Evolutionary conservation across 345 rosid genomes (phyloP).

Genomic region (Alliaria petiolata): DNA sequence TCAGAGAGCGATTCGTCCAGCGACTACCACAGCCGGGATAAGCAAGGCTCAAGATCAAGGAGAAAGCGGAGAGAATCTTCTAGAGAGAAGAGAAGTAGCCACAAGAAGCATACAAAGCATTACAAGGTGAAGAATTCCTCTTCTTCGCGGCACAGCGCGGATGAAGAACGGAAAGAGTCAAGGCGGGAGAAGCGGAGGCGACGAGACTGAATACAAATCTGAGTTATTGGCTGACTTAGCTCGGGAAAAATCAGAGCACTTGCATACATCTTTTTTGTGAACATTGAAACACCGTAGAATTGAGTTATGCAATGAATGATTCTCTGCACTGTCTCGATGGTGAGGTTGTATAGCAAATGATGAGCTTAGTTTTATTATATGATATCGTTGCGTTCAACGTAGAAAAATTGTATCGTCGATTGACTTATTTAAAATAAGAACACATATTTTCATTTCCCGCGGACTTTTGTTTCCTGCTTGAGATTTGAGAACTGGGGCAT

Average conservation of each 20-base stretch:
- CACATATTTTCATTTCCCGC: no score
- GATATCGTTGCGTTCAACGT: not conserved
- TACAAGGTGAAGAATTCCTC: constrained; percentile 44
- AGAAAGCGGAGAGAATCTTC: constrained; percentile 45
- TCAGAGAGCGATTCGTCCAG: constrained; percentile 54
- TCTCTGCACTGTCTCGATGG: constrained; percentile 3
- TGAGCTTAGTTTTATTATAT: not conserved
- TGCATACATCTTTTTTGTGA: not conserved
- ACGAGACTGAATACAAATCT: constrained; percentile 33
- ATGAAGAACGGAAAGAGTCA: constrained; percentile 34
- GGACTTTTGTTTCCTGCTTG: no score
- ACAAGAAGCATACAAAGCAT: constrained; percentile 61
- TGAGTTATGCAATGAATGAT: not conserved
- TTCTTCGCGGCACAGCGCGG: constrained; percentile 36
- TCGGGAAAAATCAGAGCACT: not conserved
- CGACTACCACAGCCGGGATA: constrained; percentile 38
- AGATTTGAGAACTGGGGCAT: no score
- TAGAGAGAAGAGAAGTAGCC: constrained; percentile 54
- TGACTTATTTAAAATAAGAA: no score
- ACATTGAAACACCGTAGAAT: not conserved
- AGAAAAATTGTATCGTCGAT: not conserved
- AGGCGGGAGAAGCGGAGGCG: constrained; percentile 45
- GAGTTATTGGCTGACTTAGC: not conserved
- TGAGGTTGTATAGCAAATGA: not conserved
- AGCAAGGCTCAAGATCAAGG: constrained; percentile 50